Evolutionary conservation across 352 stramenopile genomes (phyloP).

Genomic region (Phytophthora cryptogea): DNA sequence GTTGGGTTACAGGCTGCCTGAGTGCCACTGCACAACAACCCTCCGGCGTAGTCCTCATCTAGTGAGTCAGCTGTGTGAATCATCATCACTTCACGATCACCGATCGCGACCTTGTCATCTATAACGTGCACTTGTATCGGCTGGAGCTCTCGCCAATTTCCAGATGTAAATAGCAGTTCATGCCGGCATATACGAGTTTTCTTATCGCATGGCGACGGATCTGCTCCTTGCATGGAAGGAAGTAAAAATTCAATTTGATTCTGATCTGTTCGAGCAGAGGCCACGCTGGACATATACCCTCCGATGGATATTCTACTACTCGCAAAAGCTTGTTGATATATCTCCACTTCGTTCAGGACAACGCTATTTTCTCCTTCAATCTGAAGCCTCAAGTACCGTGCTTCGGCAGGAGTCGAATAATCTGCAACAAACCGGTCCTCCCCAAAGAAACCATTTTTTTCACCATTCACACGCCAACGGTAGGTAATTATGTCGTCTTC

Average conservation of each 20-base stretch:
- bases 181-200: conserved; percentile 50
- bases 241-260: conserved; percentile 56
- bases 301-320: conserved; percentile 50
- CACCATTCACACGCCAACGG: conserved; percentile 63
- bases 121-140: conserved; percentile 41
- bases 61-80: conserved; percentile 50
- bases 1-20: conserved; percentile 27
- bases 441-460: conserved; percentile 36
- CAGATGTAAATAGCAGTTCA: conserved; percentile 66
- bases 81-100: conserved; percentile 51
- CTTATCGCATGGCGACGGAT: conserved; percentile 37
- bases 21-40: conserved; percentile 28
- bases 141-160: conserved; percentile 48
- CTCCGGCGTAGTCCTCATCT: conserved; percentile 51
- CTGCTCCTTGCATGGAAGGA: conserved; percentile 19
- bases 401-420: conserved; percentile 40
- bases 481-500: conserved; percentile 52
- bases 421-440: conserved; percentile 44
- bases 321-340: conserved; percentile 68
- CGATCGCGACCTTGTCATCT: conserved; percentile 61
- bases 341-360: conserved; percentile 61
- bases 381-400: conserved; percentile 55
- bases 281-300: conserved; percentile 57
- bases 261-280: conserved; percentile 26
- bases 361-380: conserved; percentile 64